Evolutionary conservation across 257 asterid species (phyloP), one percentile per base, ranked within the genome.

Genomic region (Hygrophila difformis): DNA sequence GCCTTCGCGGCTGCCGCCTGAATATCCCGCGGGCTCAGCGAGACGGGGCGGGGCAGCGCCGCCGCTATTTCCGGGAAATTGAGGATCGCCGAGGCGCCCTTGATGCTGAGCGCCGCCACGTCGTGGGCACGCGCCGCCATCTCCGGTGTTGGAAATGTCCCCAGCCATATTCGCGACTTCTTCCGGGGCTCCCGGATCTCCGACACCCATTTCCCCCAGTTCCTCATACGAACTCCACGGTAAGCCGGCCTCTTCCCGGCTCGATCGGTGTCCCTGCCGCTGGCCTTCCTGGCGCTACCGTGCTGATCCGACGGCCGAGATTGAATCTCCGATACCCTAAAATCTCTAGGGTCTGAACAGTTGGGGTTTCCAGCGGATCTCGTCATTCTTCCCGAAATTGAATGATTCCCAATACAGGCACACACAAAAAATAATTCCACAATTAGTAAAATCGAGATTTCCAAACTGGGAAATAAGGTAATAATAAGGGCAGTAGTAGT

Each of bases 61-160:
- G 47, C 52, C 14, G 70, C 70, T 18, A 65, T 65, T 0, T 68
- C 63, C 0, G 80, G 80, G 46, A 73, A 73, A 11, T 73, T 73
- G 34, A 73, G 68, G 0, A 40, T 49, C 4, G 70, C 73, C 6
- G 68, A 46, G 26, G 54, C 11, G 21, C 80, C 80, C 20, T 73
- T 73, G 21, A 73, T 59, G 71, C 68, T 65, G 6, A 68, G 38
- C 5, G 73, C 76, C 1, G 80, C 80, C 53, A 55, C 80, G 58
- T 73, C 80, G 48, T 73, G 80, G 0, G 80, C 80, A 68, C 80
- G 76, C 60, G 80, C 80, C 48, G 80, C 80, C 80, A 68, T 73
- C 18, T 73, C 80, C 0, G 80, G 67, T 5, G 80, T 73, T 40
- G 80, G 63, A 51, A 61, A 73, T 0, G 80, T 73, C 4, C 80